A percentile compares a stretch with the other conserved stretches of the same genome.
Conservation (phyloP, 2,329 filamentous ascomycete species). For the Talaromyces piceae region DNA sequence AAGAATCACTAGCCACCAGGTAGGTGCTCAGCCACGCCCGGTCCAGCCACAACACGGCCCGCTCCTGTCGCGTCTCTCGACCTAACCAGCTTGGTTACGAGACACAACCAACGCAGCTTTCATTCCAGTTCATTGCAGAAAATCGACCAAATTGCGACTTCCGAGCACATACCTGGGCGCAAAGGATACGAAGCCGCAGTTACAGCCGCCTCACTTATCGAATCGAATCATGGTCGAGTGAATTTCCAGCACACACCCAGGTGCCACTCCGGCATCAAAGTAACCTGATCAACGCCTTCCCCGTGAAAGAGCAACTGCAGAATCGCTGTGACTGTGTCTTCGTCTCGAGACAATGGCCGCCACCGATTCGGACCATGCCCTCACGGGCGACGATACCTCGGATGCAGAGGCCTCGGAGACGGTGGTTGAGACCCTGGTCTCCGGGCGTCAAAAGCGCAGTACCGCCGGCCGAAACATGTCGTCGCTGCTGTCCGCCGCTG, state of each 20-base stretch:
- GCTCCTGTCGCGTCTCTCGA: background rate
- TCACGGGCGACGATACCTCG: constrained; percentile 19
- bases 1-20: background rate
- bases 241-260: background rate
- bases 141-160: too few relatives aligned
- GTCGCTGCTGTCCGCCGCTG: constrained; percentile 66
- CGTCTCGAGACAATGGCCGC: constrained; percentile 8
- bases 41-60: background rate
- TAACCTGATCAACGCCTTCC: background rate
- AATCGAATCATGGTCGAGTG: background rate
- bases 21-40: background rate
- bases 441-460: constrained; percentile 59
- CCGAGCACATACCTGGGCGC: too few relatives aligned
- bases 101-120: too few relatives aligned
- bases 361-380: constrained; percentile 22
- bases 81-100: too few relatives aligned
- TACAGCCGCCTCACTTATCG: background rate
- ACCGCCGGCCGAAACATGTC: constrained; percentile 82
- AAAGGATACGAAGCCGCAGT: background rate
- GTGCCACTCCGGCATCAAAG: background rate
- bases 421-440: constrained; percentile 27
- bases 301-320: background rate
- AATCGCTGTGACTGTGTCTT: background rate
- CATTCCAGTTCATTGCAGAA: too few relatives aligned
- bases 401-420: constrained; percentile 22